Conservation (phyloP, 208 protist species). For the Leishmania mexicana region DNA sequence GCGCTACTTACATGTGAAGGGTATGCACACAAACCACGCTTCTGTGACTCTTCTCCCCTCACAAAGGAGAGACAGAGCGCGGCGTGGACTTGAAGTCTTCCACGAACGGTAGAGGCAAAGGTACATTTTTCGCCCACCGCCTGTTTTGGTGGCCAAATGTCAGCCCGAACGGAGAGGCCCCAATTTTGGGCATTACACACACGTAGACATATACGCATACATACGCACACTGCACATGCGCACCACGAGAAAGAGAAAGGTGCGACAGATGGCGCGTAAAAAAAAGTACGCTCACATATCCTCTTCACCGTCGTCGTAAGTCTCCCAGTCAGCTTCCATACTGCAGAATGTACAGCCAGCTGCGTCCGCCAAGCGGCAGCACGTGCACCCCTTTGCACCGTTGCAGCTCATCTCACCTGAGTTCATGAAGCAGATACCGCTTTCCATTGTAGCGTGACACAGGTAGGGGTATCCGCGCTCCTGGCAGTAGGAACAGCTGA, state of each 20-base stretch:
- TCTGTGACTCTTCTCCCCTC: background rate
- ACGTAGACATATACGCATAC: background rate
- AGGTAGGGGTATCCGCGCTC: slow-evolving; percentile 51
- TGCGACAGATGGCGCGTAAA: too few relatives aligned
- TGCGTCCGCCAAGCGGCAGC: slow-evolving; percentile 28
- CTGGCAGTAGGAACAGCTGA: slow-evolving; percentile 43
- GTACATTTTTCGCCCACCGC: background rate
- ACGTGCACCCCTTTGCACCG: slow-evolving; percentile 29
- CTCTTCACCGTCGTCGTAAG: slow-evolving; percentile 30
- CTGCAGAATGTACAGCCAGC: slow-evolving; percentile 37
- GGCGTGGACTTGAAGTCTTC: background rate
- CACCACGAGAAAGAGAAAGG: background rate
- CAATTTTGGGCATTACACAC: background rate
- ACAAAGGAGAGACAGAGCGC: background rate
- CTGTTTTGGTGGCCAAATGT: background rate
- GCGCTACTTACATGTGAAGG: background rate
- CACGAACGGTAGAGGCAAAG: background rate
- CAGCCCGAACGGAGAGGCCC: background rate
- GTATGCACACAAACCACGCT: too few relatives aligned
- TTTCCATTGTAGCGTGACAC: slow-evolving; percentile 33
- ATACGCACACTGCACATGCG: background rate
- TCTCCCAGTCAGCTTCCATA: slow-evolving; percentile 33
- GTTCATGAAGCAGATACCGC: slow-evolving; percentile 29
- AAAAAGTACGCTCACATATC: slow-evolving; percentile 11
- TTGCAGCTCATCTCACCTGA: slow-evolving; percentile 28